A percentile compares a stretch with the other conserved stretches of the same genome.
Evolutionary conservation across 305 asterid genomes (phyloP).

Genomic region (Plantago lanceolata): DNA sequence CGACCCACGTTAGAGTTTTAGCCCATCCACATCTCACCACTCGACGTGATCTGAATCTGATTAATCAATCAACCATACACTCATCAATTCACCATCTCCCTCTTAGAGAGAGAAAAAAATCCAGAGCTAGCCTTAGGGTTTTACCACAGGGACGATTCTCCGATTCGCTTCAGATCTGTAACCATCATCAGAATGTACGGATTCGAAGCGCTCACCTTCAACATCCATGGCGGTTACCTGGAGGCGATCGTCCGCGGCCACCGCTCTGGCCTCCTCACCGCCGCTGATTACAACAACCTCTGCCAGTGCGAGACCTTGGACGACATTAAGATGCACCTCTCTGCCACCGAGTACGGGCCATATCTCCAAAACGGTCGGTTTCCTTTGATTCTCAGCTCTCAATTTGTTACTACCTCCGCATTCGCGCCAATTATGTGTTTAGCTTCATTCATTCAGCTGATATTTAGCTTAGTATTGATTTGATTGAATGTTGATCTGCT

Average conservation of each 20-base stretch:
- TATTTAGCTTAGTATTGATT: neutral
- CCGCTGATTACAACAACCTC: conserved; percentile 92
- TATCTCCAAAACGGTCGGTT: conserved; percentile 82
- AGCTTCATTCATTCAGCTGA: neutral
- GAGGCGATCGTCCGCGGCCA: conserved; percentile 93
- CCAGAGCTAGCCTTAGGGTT: neutral
- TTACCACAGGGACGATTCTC: conserved; percentile 9
- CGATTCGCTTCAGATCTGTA: conserved; percentile 51
- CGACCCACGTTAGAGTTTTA: too few relatives aligned
- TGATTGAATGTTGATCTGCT: conserved; percentile 22
- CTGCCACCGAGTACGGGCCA: conserved; percentile 91
- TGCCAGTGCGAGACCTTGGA: conserved; percentile 94
- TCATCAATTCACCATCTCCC: neutral
- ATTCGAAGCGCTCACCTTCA: conserved; percentile 85
- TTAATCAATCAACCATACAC: neutral
- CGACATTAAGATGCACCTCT: conserved; percentile 94
- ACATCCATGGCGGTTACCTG: conserved; percentile 80
- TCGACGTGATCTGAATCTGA: neutral
- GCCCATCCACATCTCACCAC: neutral
- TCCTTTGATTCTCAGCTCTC: conserved; percentile 8
- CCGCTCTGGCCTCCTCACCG: conserved; percentile 90
- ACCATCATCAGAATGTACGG: conserved; percentile 56
- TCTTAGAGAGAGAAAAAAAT: neutral
- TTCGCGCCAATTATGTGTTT: neutral
- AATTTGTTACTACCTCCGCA: neutral